These are phyloP conservation scores for Pezicula neosporulosa DNA, from an alignment of 2,329 filamentous ascomycete species.

Conservation along the genomic window DNA sequence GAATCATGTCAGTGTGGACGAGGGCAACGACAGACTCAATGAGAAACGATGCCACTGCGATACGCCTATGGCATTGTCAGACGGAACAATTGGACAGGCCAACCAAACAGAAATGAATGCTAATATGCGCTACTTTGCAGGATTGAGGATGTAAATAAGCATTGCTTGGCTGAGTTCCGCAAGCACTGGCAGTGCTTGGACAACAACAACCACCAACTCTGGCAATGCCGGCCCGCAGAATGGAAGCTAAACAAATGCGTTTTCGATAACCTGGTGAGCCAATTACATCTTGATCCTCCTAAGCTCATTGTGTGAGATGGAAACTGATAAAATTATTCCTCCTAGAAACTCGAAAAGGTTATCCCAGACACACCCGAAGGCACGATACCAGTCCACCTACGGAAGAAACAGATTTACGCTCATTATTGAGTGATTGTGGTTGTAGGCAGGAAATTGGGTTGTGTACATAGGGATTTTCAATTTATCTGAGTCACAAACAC, in stretches of 20 bases:
- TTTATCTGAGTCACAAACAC: not conserved
- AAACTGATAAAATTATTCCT: not conserved
- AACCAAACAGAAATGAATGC: not conserved
- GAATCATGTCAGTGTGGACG: not conserved
- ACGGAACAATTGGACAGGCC: not conserved
- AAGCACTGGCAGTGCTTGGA: conserved; percentile 95
- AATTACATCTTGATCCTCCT: not conserved
- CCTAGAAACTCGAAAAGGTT: conserved; percentile 74
- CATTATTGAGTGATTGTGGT: conserved; percentile 15
- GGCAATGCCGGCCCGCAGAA: conserved; percentile 88
- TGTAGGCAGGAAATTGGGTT: not conserved
- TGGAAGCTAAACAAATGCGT: conserved; percentile 93
- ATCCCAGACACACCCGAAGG: conserved; percentile 71
- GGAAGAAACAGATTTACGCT: conserved; percentile 53
- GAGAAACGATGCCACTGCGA: not conserved
- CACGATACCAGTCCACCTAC: conserved; percentile 70
- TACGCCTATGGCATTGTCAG: not conserved
- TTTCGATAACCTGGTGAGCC: conserved; percentile 86
- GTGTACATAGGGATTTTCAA: conserved; percentile 7
- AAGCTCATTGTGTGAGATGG: not conserved
- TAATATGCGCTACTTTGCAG: conserved; percentile 40
- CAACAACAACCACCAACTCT: conserved; percentile 96
- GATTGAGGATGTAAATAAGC: conserved; percentile 91
- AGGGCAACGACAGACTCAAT: not conserved
- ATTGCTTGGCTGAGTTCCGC: conserved; percentile 88